These are phyloP conservation scores for Suhomyces bokatorum DNA, from an alignment of 1,139 yeast genomes.

Conservation along the genomic window DNA sequence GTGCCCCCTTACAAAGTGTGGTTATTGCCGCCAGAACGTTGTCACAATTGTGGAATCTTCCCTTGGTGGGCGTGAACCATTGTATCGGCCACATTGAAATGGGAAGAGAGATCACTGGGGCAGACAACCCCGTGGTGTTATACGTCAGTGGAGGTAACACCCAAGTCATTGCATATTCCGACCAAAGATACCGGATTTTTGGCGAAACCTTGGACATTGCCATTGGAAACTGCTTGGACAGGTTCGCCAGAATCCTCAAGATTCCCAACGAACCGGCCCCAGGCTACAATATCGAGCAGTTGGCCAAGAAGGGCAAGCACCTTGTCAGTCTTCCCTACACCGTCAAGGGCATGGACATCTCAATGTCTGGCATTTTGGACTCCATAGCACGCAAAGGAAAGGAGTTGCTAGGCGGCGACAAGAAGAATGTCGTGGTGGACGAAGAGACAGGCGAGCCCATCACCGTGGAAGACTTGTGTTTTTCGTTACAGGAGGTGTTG, in stretches of 20 bases:
- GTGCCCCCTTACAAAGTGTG: conserved; percentile 93
- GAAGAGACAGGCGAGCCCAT: conserved; percentile 56
- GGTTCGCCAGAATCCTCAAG: conserved; percentile 88
- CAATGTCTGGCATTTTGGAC: conserved; percentile 94
- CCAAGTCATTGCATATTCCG: conserved; percentile 94
- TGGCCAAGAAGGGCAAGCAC: conserved; percentile 74
- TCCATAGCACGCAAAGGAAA: conserved; percentile 78
- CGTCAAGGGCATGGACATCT: conserved; percentile 96
- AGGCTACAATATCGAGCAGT: conserved; percentile 93
- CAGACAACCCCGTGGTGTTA: conserved; percentile 89
- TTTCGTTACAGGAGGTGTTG: conserved; percentile 85
- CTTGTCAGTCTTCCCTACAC: conserved; percentile 87
- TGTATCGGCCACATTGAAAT: conserved; percentile 98
- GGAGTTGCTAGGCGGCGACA: conserved; percentile 52
- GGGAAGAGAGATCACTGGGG: conserved; percentile 98
- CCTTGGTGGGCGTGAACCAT: conserved; percentile 92
- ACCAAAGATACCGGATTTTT: conserved; percentile 87
- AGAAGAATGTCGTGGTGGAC: conserved; percentile 45
- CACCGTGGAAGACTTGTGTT: conserved; percentile 87
- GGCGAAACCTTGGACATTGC: conserved; percentile 98
- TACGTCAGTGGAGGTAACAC: conserved; percentile 99
- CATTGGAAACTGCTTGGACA: conserved; percentile 91
- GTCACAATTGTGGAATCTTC: conserved; percentile 76
- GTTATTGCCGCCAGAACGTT: conserved; percentile 90
- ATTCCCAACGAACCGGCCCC: conserved; percentile 96